Base-by-base conservation (phyloP, 768 basidiomycete genomes). In the Crucibulum laeve region DNA sequence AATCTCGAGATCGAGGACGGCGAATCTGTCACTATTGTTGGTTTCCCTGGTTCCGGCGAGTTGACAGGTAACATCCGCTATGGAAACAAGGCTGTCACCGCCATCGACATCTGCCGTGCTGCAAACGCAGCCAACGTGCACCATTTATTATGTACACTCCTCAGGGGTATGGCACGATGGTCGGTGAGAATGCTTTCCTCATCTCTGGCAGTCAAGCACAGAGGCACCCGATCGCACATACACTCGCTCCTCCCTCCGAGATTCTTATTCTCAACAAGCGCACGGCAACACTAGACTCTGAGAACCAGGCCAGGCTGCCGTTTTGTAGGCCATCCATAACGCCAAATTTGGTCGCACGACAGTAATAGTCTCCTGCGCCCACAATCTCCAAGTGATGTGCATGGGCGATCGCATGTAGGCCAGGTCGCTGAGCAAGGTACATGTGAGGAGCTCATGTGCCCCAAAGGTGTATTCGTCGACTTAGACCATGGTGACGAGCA, bases 131-230 rank as follows among this genome's bases (percentile, higher is more conserved):
- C 95, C 0, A 77, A 89, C 59, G 83, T 89, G 3, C 91, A 95
- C 61, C 87, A 92, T 10, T 95, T 62, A 77, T 97, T 57, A 71
- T 78, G 68, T 64, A 68, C 2, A 72, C 95, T 0, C 90, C 89
- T 0, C 72, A 86, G 25, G 92, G 88, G 1, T 97, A 97, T 66
- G 82, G 91, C 38, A 96, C 92, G 0, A 60, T 73, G 34, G 74
- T 97, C 2, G 95, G 95, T 33, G 92, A 95, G 68, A 94, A 94
- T 61, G 94, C 91, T 0, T 68, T 76, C 15, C 73, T 92, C 33
- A 79, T 98, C 45, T 94, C 91, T 0, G 95, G 95, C n/a, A 95
- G 95, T 0, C 95, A 98, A 57, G 92, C 91, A 1, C 95, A 98
- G 65, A 79, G 95, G 5, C 68, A 97, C 14, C 86, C 88, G 59